A percentile compares a stretch with the other conserved stretches of the same genome.
Conservation (phyloP, 441 rosid genomes). For the Eruca vesicaria region DNA sequence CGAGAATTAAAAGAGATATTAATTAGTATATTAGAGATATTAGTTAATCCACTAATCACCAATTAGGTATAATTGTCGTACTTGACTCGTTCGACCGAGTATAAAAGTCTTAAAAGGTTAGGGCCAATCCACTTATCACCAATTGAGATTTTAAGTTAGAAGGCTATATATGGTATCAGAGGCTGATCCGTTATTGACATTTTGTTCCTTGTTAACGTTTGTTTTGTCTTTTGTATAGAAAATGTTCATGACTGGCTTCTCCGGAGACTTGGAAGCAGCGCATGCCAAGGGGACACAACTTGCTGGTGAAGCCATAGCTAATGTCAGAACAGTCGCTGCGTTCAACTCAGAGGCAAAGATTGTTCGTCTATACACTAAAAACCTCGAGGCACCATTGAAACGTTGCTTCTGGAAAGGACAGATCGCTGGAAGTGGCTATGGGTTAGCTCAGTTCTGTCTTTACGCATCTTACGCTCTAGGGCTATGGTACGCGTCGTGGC, state of each 20-base stretch:
- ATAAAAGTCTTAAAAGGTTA: too few species aligned
- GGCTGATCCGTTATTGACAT: neutral
- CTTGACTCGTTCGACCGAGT: too few species aligned
- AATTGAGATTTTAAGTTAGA: too few species aligned
- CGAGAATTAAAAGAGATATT: too few species aligned
- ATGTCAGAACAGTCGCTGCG: constrained; percentile 95
- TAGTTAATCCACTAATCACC: too few species aligned
- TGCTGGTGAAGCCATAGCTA: constrained; percentile 97
- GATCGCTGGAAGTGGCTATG: constrained; percentile 95
- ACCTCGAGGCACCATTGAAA: constrained; percentile 70
- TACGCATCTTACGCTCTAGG: constrained; percentile 98
- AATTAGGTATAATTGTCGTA: too few species aligned
- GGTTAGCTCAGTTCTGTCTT: constrained; percentile 88
- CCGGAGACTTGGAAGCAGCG: constrained; percentile 92
- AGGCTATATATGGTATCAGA: too few species aligned
- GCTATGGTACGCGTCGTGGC: constrained; percentile 99
- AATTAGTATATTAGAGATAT: too few species aligned
- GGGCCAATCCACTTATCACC: too few species aligned
- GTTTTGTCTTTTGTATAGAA: constrained; percentile 47
- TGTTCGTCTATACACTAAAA: constrained; percentile 75
- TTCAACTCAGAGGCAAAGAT: constrained; percentile 90
- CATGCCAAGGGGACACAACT: constrained; percentile 96
- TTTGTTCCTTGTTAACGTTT: neutral
- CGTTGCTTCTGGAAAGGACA: constrained; percentile 99
- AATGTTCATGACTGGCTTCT: constrained; percentile 99